Evolutionary conservation across 352 stramenopile species (phyloP).

Genomic region (Phytophthora syringae): DNA sequence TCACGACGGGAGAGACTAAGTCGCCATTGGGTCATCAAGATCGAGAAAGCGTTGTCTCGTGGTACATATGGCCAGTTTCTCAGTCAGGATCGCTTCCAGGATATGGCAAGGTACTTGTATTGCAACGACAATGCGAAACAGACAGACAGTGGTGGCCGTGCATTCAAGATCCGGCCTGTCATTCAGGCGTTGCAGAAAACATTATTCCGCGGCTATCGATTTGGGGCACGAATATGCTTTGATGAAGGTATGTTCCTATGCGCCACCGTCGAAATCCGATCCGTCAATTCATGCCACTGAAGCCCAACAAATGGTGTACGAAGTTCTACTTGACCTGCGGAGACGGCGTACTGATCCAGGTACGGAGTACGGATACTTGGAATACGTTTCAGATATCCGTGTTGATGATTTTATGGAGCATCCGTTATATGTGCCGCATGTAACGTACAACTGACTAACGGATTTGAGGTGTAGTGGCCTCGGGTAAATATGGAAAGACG

Average conservation of each 20-base stretch:
- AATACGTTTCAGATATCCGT: not conserved
- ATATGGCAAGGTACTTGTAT: conserved; percentile 1
- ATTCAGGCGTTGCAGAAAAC: conserved; percentile 1
- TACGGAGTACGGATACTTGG: not conserved
- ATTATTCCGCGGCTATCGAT: not conserved
- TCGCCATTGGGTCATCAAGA: conserved; percentile 4
- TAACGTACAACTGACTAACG: not conserved
- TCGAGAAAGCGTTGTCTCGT: not conserved
- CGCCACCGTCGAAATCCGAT: not conserved
- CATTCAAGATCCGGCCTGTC: conserved; percentile 6
- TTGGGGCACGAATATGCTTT: not conserved
- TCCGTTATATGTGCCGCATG: not conserved
- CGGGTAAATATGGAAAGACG: no score
- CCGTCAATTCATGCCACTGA: not conserved
- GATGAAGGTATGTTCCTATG: conserved; percentile 6
- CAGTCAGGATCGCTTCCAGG: conserved; percentile 1
- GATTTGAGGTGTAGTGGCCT: not conserved
- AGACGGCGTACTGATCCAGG: conserved; percentile 10
- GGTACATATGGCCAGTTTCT: conserved; percentile 11
- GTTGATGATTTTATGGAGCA: not conserved
- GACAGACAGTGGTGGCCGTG: not conserved
- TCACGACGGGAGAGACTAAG: not conserved
- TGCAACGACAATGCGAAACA: conserved; percentile 11
- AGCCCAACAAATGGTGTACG: conserved; percentile 6
- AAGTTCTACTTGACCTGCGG: conserved; percentile 10